Conservation (phyloP, 306 rosid species). For the Trichosanthes truncata region DNA sequence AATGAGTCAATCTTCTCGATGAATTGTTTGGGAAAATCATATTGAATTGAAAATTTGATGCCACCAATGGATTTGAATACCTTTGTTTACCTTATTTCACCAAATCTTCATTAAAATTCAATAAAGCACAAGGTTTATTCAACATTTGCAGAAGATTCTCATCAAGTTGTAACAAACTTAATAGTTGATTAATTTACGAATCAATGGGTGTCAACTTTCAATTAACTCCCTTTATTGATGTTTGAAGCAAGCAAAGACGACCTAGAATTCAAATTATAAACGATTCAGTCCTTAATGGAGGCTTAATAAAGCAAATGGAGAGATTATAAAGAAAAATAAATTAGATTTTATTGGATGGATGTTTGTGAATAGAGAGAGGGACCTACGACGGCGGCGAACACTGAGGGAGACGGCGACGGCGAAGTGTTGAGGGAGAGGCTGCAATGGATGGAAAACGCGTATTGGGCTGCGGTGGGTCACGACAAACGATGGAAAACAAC, state of each 20-base stretch:
- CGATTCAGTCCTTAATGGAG: background rate
- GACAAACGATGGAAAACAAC: no score
- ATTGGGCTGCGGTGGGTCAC: no score
- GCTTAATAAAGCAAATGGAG: background rate
- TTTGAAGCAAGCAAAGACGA: background rate
- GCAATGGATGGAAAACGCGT: no score
- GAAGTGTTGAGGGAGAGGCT: no score
- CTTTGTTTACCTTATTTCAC: background rate
- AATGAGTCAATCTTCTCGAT: no score
- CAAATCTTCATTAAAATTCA: background rate
- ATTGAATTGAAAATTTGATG: no score
- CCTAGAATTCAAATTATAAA: background rate
- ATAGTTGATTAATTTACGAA: no score
- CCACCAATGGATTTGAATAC: background rate
- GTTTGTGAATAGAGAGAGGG: background rate
- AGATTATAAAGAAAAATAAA: background rate
- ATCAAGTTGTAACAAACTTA: background rate
- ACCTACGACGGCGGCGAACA: no score
- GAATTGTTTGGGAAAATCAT: no score
- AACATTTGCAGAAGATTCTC: background rate
- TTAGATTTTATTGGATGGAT: background rate
- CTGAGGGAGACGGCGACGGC: no score
- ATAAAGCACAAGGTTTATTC: background rate
- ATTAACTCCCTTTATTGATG: background rate
- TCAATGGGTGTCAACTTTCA: background rate